Conservation (phyloP, 148 eudicot species). For the Diospyros kaki region DNA sequence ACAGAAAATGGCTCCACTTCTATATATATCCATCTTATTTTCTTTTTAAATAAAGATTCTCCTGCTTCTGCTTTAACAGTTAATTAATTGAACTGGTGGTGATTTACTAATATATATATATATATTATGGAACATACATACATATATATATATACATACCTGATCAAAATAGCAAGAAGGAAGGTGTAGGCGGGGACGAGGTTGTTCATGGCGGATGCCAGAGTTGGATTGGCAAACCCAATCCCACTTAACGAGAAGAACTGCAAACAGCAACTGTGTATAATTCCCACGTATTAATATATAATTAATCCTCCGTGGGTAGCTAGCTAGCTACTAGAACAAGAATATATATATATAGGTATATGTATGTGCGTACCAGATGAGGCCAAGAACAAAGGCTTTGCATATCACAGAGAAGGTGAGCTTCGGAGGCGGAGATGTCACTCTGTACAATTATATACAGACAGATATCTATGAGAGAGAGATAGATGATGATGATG, state of each 20-base stretch:
- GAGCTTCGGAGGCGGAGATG: neutral
- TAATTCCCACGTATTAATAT: neutral
- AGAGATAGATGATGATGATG: no score
- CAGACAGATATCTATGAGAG: no score
- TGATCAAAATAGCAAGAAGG: neutral
- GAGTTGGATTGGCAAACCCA: slow-evolving; percentile 2
- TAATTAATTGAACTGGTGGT: no score
- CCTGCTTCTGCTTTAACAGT: no score
- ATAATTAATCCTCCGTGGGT: neutral
- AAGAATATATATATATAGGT: neutral
- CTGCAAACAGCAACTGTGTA: slow-evolving; percentile 3
- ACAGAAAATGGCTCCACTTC: no score
- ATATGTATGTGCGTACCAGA: neutral
- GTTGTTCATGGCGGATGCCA: neutral
- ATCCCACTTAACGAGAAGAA: neutral
- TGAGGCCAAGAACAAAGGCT: neutral
- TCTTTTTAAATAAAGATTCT: no score
- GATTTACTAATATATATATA: no score
- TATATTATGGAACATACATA: no score
- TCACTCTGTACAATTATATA: neutral
- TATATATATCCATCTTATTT: no score
- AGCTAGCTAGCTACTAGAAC: neutral
- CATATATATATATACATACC: neutral
- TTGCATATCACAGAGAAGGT: neutral
- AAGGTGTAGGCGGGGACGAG: slow-evolving; percentile 9